Base-by-base conservation (phyloP, 2,329 filamentous ascomycete species). In the Reticulascus tulasneorum region DNA sequence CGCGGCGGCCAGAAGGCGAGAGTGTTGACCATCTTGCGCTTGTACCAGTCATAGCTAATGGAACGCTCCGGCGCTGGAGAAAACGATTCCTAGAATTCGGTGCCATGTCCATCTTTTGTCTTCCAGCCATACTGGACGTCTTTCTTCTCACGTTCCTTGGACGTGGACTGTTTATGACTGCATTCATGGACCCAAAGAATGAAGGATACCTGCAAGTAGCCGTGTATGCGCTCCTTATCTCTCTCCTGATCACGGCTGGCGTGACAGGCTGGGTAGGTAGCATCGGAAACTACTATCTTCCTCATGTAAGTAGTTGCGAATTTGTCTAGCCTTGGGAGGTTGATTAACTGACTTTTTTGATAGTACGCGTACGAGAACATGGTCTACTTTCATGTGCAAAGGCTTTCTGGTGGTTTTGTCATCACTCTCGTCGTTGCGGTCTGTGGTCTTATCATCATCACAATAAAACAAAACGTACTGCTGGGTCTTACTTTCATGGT, bases 191-290 rank as follows among this genome's bases (percentile, higher is more conserved):
- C 7, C 53, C 62, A 1, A 61, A 73, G 21, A n/a, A n/a, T n/a
- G n/a, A n/a, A n/a, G n/a, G n/a, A n/a, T 64, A 72, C 40, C 61
- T 70, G 20, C 71, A 67, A 46, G 76, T 75, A 3, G 78, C 76
- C 1, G 60, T 55, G 12, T 66, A 70, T 33, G 77, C 74, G 2
- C 54, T 82, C 25, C 71, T 82, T 62, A 71, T 75, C 10, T 72
- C 76, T 3, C 60, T 81, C 7, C 55, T 82, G 10, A 59, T 81
- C 17, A 77, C 75, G 7, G 76, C 77, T 25, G 77, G 71, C 6
- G 72, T 80, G 29, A 77, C 76, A 17, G 78, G 76, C 7, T 81
- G 75, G 76, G 77, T 81, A 25, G 75, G 75, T 7, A 77, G 74
- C 37, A 75, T 75, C 19, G 78, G 77, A 3, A 75, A 73, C 21